Evolutionary conservation across 2,329 filamentous ascomycete species (phyloP).

Genomic region (Fusarium nygamai): DNA sequence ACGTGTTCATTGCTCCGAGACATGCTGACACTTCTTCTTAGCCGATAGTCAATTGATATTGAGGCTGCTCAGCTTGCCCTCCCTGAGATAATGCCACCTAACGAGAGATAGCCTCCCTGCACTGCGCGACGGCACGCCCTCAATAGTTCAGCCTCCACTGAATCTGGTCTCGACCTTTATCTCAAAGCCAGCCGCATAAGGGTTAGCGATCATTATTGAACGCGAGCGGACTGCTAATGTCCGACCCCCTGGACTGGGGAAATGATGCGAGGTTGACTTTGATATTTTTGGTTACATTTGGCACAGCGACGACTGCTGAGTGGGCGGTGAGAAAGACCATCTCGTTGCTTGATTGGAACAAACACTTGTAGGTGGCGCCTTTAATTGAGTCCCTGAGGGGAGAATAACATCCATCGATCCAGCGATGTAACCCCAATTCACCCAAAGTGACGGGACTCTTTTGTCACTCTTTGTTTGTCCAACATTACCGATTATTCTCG

Average conservation of each 20-base stretch:
- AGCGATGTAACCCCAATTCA: slow-evolving; percentile 29
- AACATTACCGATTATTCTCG: slow-evolving; percentile 28
- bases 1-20: slow-evolving; percentile 18
- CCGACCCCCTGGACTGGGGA: slow-evolving; percentile 28
- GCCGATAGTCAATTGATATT: slow-evolving; percentile 2
- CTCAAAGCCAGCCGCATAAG: slow-evolving; percentile 5
- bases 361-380: slow-evolving; percentile 20
- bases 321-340: slow-evolving; percentile 15
- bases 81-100: background rate
- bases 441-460: slow-evolving; percentile 17
- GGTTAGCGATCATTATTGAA: slow-evolving; percentile 9
- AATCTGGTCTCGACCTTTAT: slow-evolving; percentile 16
- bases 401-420: slow-evolving; percentile 20
- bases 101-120: slow-evolving; percentile 9
- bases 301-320: slow-evolving; percentile 4
- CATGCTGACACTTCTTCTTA: slow-evolving; percentile 3
- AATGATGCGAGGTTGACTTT: slow-evolving; percentile 37
- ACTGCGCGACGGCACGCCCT: slow-evolving; percentile 17
- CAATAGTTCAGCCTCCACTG: slow-evolving; percentile 17
- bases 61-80: background rate
- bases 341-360: slow-evolving; percentile 26
- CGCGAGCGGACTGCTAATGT: slow-evolving; percentile 19
- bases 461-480: slow-evolving; percentile 16
- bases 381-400: slow-evolving; percentile 1
- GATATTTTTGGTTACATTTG: slow-evolving; percentile 26